These are phyloP conservation scores for Hordeum pubiflorum DNA, from an alignment of 202 grass and related monocot genomes.

Conservation along the genomic window DNA sequence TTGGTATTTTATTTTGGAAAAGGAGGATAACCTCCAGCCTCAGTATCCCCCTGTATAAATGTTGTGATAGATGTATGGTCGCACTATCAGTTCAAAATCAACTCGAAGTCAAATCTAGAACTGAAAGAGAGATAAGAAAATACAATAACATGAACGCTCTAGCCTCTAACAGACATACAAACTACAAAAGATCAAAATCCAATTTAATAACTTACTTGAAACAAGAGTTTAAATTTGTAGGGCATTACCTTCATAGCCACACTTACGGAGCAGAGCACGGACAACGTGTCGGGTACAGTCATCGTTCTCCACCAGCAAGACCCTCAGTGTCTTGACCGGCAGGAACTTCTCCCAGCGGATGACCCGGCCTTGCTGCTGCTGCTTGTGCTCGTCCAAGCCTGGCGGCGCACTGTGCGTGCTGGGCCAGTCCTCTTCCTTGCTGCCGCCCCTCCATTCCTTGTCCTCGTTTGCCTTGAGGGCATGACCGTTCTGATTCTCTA, in stretches of 20 bases:
- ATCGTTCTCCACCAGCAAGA: constrained; percentile 81
- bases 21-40: too few relatives aligned
- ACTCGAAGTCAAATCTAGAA: constrained; percentile 2
- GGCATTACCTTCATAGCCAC: constrained; percentile 77
- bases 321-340: constrained; percentile 62
- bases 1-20: neutral
- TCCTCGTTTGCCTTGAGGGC: constrained; percentile 8
- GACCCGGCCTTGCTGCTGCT: constrained; percentile 39
- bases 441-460: constrained; percentile 32
- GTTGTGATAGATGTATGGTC: neutral
- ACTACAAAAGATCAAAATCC: neutral
- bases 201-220: neutral
- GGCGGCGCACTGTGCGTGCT: constrained; percentile 12
- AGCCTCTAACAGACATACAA: neutral
- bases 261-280: constrained; percentile 71
- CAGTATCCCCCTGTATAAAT: neutral
- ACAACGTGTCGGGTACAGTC: constrained; percentile 81
- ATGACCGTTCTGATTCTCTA: constrained; percentile 11
- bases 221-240: neutral
- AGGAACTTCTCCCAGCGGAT: constrained; percentile 80
- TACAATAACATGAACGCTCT: neutral
- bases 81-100: neutral
- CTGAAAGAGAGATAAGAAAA: neutral
- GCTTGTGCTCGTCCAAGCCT: constrained; percentile 26
- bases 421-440: constrained; percentile 21